These are phyloP conservation scores for Fusarium ramigenum DNA, from an alignment of 2,329 filamentous ascomycete genomes.

Conservation along the genomic window DNA sequence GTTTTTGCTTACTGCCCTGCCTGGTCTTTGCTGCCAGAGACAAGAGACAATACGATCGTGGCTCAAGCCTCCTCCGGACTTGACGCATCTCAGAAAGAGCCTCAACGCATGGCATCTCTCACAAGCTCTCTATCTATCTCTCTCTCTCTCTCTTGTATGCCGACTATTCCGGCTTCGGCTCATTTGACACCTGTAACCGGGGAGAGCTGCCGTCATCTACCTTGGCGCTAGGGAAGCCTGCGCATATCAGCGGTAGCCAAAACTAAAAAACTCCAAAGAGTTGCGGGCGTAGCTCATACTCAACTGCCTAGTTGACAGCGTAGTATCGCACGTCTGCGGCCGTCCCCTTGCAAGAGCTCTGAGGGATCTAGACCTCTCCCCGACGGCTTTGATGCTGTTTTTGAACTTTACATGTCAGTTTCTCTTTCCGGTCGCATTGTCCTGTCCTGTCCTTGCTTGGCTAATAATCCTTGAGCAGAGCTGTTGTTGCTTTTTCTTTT, in stretches of 20 bases:
- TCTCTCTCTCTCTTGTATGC: neutral
- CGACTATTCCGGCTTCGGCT: constrained; percentile 2
- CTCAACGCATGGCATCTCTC: neutral
- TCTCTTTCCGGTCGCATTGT: neutral
- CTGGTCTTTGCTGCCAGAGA: neutral
- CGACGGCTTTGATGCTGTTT: neutral
- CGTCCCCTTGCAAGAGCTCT: constrained; percentile 6
- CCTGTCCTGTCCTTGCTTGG: neutral
- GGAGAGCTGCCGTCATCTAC: constrained; percentile 10
- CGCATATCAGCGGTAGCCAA: constrained; percentile 16
- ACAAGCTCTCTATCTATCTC: neutral
- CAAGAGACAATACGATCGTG: neutral
- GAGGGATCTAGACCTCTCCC: constrained; percentile 7
- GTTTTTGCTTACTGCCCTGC: neutral
- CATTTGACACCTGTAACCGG: neutral
- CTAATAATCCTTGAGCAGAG: neutral
- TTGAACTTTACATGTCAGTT: neutral
- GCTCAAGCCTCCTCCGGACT: neutral
- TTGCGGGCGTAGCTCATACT: constrained; percentile 28
- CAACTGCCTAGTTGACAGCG: constrained; percentile 5
- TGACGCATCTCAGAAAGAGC: neutral
- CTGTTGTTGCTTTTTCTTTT: neutral
- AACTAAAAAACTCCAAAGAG: neutral
- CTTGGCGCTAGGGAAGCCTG: constrained; percentile 26
- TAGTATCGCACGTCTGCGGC: constrained; percentile 11